phyloP scores from a whole-genome alignment of 148 eudicot genomes.

The Oxyria digyna region DNA sequence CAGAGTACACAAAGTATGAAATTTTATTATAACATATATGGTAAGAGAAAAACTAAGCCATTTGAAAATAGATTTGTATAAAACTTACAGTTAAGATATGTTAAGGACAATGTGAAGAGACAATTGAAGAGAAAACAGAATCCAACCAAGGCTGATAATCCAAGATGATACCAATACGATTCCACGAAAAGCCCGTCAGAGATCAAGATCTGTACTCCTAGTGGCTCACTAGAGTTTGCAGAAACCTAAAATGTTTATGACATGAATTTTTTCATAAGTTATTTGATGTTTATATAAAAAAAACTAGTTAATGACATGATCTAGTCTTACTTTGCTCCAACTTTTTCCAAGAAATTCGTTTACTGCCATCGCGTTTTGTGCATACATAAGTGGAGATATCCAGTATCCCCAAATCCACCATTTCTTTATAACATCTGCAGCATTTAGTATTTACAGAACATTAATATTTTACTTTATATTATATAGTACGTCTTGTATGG shows the following conservation, averaged over 20 bases:
- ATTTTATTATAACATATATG: neutral
- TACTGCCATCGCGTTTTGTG: constrained; percentile 17
- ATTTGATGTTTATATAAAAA: too few relatives aligned
- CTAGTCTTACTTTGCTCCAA: constrained; percentile 23
- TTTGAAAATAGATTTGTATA: too few relatives aligned
- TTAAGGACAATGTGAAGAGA: constrained; percentile 25
- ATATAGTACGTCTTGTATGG: too few relatives aligned
- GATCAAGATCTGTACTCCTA: constrained; percentile 20
- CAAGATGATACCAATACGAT: constrained; percentile 38
- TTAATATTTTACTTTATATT: too few relatives aligned
- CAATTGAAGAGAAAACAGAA: constrained; percentile 35
- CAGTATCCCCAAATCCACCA: constrained; percentile 26
- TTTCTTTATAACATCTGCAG: constrained; percentile 14
- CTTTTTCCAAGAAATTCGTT: constrained; percentile 24
- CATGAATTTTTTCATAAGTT: too few relatives aligned
- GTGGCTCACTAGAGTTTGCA: constrained; percentile 11
- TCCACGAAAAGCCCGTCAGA: constrained; percentile 21
- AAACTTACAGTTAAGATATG: constrained; percentile 46
- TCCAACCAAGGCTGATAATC: constrained; percentile 32
- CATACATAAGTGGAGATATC: constrained; percentile 27
- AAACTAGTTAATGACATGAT: too few relatives aligned
- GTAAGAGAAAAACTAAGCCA: neutral
- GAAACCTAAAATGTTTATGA: neutral
- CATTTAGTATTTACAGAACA: too few relatives aligned
- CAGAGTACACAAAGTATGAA: too few relatives aligned